Evolutionary conservation across 2,329 filamentous ascomycete genomes (phyloP), one percentile per base, ranked within the genome.

Genomic region (Beauveria australis): DNA sequence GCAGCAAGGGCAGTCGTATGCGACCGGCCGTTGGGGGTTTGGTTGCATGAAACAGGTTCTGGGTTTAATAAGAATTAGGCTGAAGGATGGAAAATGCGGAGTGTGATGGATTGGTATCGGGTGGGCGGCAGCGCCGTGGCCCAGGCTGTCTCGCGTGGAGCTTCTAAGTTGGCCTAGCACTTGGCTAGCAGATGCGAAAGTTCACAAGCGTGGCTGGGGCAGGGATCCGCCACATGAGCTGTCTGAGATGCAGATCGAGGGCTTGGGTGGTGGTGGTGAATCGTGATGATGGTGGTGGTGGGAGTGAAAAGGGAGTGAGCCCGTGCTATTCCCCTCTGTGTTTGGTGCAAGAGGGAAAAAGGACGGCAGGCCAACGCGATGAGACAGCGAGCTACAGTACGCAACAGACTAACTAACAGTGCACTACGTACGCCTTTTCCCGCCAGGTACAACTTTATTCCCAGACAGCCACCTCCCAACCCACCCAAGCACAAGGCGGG

Each of bases 171-270:
- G 26, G 49, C 18, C 40, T 33, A 33, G 33, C 40, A 37, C 33
- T 37, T 37, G 12, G 33, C 33, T 24, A 28, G 54, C 41, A 24
- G 30, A 40, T 40, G 16, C 19, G 30, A 33, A 33, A 28, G 24
- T 48, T 22, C 28, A 19, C 30, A 33, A 41, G 54, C 54, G 43
- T 56, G 54, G 54, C 54, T 49, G 44, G 44, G 54, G 41, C 28
- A 46, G 33, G 53, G 53, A 48, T 56, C 53, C 43, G 43, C 53
- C 53, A 56, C 53, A 33, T 47, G 30, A 37, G 26, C 18, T 57
- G 54, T 49, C 44, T 49, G 54, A 57, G 54, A 57, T 57, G 54
- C 33, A 49, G 54, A 57, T 57, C 54, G 44, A 48, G 46, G 54
- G 22, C 10, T 30, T 37, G 12, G 33, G 33, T 37, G 14, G 12